Percentiles rank a stretch among this genome's conserved stretches.
These are phyloP conservation scores for Decorospora gaudefroyi DNA, from an alignment of 2,329 filamentous ascomycete species.

Conservation along the genomic window DNA sequence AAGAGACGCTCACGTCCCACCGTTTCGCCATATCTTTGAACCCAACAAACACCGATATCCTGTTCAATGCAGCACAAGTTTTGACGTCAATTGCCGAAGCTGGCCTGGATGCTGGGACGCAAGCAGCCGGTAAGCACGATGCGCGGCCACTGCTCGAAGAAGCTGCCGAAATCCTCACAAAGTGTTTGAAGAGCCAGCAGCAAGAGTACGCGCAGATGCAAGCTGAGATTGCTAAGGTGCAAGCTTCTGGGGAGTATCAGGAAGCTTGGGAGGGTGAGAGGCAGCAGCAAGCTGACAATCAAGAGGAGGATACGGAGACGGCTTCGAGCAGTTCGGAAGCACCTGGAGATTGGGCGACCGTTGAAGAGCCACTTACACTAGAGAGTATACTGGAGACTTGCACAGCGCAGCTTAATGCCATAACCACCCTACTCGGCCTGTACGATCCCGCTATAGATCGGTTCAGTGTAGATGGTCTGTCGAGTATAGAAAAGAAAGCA, in stretches of 20 bases:
- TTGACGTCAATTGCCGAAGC: conserved; percentile 68
- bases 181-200: conserved; percentile 53
- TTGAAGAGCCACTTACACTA: conserved; percentile 69
- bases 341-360: conserved; percentile 66
- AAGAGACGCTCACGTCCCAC: conserved; percentile 66
- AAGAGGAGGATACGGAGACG: conserved; percentile 30
- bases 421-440: conserved; percentile 56
- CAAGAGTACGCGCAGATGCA: conserved; percentile 52
- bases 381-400: conserved; percentile 69
- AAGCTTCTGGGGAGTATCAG: conserved; percentile 29
- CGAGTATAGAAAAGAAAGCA: conserved; percentile 61
- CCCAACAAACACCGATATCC: conserved; percentile 66
- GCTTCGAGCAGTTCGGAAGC: conserved; percentile 35
- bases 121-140: conserved; percentile 47
- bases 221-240: conserved; percentile 38
- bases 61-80: conserved; percentile 75
- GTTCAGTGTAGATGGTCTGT: conserved; percentile 55
- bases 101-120: conserved; percentile 58
- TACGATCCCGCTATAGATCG: conserved; percentile 52
- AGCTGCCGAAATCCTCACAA: conserved; percentile 63
- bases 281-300: conserved; percentile 9
- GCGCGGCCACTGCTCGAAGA: conserved; percentile 62
- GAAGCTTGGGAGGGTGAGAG: conserved; percentile 26
- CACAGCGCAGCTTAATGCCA: conserved; percentile 61
- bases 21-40: conserved; percentile 63